These are phyloP conservation scores for Lathyrus tuberosus DNA, from an alignment of 306 rosid genomes.

Conservation along the genomic window DNA sequence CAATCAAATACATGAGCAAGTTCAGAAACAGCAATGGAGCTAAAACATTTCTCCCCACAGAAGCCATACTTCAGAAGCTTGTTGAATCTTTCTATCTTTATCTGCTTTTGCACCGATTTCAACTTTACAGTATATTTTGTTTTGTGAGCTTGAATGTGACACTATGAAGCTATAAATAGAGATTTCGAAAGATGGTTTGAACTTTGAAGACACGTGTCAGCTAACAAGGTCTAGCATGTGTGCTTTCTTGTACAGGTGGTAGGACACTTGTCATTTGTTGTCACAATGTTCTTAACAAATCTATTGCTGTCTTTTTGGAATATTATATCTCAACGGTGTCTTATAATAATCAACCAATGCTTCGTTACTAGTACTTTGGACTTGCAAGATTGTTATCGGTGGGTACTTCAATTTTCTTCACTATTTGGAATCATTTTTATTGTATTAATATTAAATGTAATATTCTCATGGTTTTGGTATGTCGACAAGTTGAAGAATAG, in stretches of 20 bases:
- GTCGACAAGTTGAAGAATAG: slow-evolving; percentile 2
- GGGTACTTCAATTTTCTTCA: background rate
- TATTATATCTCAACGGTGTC: slow-evolving; percentile 47
- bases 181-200: background rate
- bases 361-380: background rate
- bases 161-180: slow-evolving; percentile 40
- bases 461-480: background rate
- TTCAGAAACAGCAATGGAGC: slow-evolving; percentile 86
- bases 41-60: slow-evolving; percentile 73
- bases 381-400: slow-evolving; percentile 1
- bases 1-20: slow-evolving; percentile 79
- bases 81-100: background rate
- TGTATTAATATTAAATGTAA: background rate
- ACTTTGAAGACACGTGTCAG: slow-evolving; percentile 55
- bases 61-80: slow-evolving; percentile 55
- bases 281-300: background rate
- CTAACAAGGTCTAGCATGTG: slow-evolving; percentile 46
- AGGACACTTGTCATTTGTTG: slow-evolving; percentile 65
- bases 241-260: slow-evolving; percentile 61
- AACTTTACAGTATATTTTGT: background rate
- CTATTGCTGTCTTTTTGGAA: slow-evolving; percentile 1
- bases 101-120: slow-evolving; percentile 19
- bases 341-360: slow-evolving; percentile 19
- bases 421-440: background rate
- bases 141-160: background rate